Evolutionary conservation across 768 basidiomycete species (phyloP).

Genomic region (Mycena polygramma): DNA sequence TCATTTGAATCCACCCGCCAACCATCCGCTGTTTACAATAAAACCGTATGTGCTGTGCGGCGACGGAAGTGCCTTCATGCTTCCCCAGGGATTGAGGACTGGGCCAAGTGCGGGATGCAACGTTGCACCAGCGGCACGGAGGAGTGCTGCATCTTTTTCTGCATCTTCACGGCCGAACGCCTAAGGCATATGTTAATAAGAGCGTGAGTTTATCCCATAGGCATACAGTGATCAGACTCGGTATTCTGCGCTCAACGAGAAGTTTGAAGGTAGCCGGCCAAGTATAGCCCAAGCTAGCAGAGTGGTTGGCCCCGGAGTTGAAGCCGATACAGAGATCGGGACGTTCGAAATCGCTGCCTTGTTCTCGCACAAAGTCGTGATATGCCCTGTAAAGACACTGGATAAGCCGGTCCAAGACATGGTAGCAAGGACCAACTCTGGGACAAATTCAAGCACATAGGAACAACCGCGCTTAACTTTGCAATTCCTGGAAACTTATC

Average conservation of each 20-base stretch:
- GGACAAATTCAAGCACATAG: conserved; percentile 26
- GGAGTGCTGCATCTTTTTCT: conserved; percentile 26
- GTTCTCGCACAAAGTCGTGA: conserved; percentile 26
- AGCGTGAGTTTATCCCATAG: conserved; percentile 19
- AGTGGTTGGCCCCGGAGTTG: conserved; percentile 27
- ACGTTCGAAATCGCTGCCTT: conserved; percentile 23
- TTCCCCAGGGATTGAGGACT: conserved; percentile 28
- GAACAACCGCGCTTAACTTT: conserved; percentile 23
- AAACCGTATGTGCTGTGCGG: conserved; percentile 17
- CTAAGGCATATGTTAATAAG: conserved; percentile 25
- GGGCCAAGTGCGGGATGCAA: conserved; percentile 28
- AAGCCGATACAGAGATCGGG: conserved; percentile 30
- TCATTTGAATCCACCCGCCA: conserved; percentile 29
- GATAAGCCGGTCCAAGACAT: conserved; percentile 25
- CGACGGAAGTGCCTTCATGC: conserved; percentile 25
- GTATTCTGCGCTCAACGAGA: conserved; percentile 28
- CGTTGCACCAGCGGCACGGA: conserved; percentile 22
- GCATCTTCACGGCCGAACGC: conserved; percentile 26
- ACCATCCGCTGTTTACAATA: conserved; percentile 18
- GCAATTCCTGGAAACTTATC: conserved; percentile 24
- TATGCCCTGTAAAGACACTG: conserved; percentile 27
- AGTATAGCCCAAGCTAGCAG: conserved; percentile 23
- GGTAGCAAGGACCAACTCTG: conserved; percentile 28
- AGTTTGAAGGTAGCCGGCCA: conserved; percentile 30
- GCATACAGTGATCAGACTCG: conserved; percentile 27